These are phyloP conservation scores for Verticillium isaacii DNA, from an alignment of 2,329 filamentous ascomycete species.

Conservation along the genomic window DNA sequence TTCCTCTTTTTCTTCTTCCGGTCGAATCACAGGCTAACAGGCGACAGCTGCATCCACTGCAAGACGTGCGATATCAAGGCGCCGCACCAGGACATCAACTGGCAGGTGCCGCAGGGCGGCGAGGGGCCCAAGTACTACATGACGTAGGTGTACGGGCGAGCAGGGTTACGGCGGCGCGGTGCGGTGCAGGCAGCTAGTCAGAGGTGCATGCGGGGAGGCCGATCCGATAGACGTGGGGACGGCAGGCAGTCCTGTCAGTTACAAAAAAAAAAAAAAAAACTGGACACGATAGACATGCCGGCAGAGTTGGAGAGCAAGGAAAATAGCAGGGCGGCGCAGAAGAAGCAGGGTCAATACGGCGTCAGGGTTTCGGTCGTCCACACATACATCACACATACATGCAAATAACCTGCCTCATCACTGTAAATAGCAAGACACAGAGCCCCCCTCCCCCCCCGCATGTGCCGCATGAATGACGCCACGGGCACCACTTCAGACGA, in stretches of 20 bases:
- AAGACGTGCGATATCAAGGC: constrained; percentile 99
- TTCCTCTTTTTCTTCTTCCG: background rate
- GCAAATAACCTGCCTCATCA: background rate
- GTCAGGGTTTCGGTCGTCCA: background rate
- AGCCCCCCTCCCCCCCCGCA: background rate
- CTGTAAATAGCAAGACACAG: background rate
- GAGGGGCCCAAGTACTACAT: constrained; percentile 71
- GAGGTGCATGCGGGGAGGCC: background rate
- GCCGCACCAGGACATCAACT: constrained; percentile 94
- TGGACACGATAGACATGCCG: background rate
- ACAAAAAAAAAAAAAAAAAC: background rate
- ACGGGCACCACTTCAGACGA: background rate
- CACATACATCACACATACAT: too few species aligned
- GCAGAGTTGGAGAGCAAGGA: background rate
- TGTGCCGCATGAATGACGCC: background rate
- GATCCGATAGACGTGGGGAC: background rate
- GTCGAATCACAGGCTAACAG: constrained; percentile 18
- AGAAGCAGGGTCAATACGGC: background rate
- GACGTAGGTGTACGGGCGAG: constrained; percentile 35
- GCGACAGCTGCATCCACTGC: constrained; percentile 86
- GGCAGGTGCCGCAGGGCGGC: constrained; percentile 90
- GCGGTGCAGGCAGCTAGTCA: background rate
- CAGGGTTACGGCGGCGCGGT: too few species aligned
- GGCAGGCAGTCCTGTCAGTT: background rate
- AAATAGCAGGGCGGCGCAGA: background rate